Percentiles rank a stretch among this genome's conserved stretches.
These are phyloP conservation scores for Avena eriantha DNA, from an alignment of 176 grass and related monocot genomes.

Conservation along the genomic window DNA sequence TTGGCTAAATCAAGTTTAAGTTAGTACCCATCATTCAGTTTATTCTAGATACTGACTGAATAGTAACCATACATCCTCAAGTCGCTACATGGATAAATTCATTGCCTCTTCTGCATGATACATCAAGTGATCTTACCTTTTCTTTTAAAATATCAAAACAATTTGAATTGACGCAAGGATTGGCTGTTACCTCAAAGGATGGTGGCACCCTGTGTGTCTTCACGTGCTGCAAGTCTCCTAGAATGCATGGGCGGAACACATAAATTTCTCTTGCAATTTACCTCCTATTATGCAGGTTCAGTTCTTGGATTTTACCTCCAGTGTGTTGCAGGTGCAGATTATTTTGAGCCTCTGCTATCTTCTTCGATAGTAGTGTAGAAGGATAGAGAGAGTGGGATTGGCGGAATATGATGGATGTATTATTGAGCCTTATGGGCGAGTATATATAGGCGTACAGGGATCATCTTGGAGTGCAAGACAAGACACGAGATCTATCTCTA, in stretches of 20 bases:
- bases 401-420: too few species aligned
- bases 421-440: too few species aligned
- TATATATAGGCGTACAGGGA: too few species aligned
- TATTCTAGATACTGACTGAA: not conserved
- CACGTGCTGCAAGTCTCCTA: not conserved
- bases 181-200: constrained; percentile 43
- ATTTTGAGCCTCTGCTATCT: not conserved
- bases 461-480: too few species aligned
- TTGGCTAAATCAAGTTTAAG: not conserved
- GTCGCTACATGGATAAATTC: not conserved
- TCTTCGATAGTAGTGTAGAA: not conserved
- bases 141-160: not conserved
- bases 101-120: not conserved
- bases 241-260: not conserved
- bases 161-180: not conserved
- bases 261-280: not conserved
- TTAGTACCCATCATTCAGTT: not conserved
- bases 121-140: not conserved
- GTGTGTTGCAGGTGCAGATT: not conserved
- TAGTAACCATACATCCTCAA: not conserved
- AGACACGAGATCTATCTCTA: too few species aligned
- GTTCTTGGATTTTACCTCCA: not conserved
- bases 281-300: not conserved
- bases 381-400: too few species aligned
- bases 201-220: not conserved